Evolutionary conservation across 2,329 filamentous ascomycete genomes (phyloP), one percentile per base, ranked within the genome.

Genomic region (Clonostachys solani): DNA sequence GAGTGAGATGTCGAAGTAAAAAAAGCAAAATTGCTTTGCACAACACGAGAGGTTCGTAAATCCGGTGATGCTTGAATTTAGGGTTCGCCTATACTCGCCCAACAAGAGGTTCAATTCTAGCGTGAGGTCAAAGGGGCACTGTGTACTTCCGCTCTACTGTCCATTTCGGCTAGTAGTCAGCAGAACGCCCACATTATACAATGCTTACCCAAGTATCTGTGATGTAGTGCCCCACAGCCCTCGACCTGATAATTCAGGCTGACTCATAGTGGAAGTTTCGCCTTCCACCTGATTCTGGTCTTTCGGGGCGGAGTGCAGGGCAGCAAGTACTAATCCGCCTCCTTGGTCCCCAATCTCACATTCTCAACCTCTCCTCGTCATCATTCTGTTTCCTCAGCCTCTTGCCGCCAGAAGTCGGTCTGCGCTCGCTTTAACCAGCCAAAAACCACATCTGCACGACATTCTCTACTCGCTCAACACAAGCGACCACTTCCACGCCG

Each of bases 321-420:
- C 17, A 42, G 36, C 33, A 45, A 17, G 33, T 47, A 51, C 46
- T 50, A 57, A 52, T 49, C 47, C 37, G 42, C 40, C 34, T 29
- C 23, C 23, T 29, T 29, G 8, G 23, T 29, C 23, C 23, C 23
- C 23, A 29, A 10, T 29, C 44, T 48, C 34, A 51, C 45, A 46
- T 44, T 34, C 44, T 45, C 33, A 35, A 45, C 46, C 41, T 52
- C 47, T 50, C 50, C 50, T 51, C 47, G 45, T 47, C 47, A 49
- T 56, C 53, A 47, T 43, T 50, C 50, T 47, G 50, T 44, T 48
- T 46, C 45, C 55, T 55, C 58, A 52, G 54, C 60, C 60, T 57
- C 57, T 64, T 54, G 60, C 63, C 63, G 54, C 47, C 56, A 55
- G 62, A 66, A 65, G 63, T 58, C 53, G 62, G 61, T 62, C 55